A percentile compares a stretch with the other conserved stretches of the same genome.
phyloP scores from a whole-genome alignment of 2,329 filamentous ascomycete species.

The Fusarium sp. region DNA sequence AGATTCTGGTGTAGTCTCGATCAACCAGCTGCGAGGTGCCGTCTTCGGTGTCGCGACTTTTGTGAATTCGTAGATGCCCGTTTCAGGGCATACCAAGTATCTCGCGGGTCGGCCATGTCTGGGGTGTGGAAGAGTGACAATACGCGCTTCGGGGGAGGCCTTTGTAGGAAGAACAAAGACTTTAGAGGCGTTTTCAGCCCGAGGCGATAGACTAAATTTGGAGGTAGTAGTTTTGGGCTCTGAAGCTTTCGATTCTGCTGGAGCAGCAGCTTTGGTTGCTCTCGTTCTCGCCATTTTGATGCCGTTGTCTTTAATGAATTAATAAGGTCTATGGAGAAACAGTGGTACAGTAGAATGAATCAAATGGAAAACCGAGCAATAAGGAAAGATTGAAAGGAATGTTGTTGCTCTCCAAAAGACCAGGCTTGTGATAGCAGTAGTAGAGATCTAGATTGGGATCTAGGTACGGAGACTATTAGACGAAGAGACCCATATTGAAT shows the following conservation, averaged over 20 bases:
- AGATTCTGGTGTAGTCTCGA: constrained; percentile 53
- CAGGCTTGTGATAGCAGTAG: not conserved
- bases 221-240: constrained; percentile 49
- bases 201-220: constrained; percentile 56
- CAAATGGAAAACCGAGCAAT: not conserved
- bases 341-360: not conserved
- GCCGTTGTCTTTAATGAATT: not conserved
- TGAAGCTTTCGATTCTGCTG: constrained; percentile 42
- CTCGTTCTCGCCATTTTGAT: constrained; percentile 62
- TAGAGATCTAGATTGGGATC: constrained; percentile 2
- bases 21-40: constrained; percentile 71
- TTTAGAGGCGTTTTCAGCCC: constrained; percentile 59
- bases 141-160: constrained; percentile 63
- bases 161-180: constrained; percentile 71
- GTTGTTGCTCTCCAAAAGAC: constrained; percentile 1
- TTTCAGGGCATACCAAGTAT: constrained; percentile 71
- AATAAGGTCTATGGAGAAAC: not conserved
- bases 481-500: constrained; percentile 11
- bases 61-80: constrained; percentile 74
- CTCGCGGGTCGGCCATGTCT: constrained; percentile 65
- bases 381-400: not conserved
- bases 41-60: constrained; percentile 64
- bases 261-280: constrained; percentile 53
- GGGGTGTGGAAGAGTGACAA: constrained; percentile 70
- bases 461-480: not conserved